A percentile compares a stretch with the other conserved stretches of the same genome.
Evolutionary conservation across 495 filamentous ascomycete species (phyloP).

Genomic region (Saxophila tyrrhenica): DNA sequence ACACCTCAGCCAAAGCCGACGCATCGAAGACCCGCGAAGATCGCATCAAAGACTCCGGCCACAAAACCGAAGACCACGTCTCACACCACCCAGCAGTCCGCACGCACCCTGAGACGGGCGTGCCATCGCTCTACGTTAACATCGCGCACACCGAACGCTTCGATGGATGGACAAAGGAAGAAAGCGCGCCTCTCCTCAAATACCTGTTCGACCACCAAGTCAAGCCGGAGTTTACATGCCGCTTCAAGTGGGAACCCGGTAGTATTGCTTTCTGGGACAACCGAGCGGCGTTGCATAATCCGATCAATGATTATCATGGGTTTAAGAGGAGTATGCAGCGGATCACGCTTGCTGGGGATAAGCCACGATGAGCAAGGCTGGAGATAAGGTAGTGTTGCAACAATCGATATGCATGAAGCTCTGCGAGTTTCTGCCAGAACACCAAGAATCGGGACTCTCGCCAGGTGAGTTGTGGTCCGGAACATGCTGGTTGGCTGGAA

Average conservation of each 20-base stretch:
- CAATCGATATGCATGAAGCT: no score
- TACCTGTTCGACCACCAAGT: conserved; percentile 9
- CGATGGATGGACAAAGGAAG: conserved; percentile 11
- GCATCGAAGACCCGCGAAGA: conserved; percentile 15
- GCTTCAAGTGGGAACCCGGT: conserved; percentile 25
- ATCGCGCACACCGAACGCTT: conserved; percentile 13
- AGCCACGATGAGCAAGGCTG: conserved; percentile 9
- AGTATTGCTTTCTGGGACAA: conserved; percentile 28
- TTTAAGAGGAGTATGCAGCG: conserved; percentile 9
- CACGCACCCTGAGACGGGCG: conserved; percentile 39
- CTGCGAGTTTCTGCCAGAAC: no score
- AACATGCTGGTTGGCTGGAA: no score
- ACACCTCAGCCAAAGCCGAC: conserved; percentile 12
- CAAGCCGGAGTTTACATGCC: conserved; percentile 21
- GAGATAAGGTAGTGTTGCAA: no score
- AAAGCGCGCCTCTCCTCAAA: conserved; percentile 8
- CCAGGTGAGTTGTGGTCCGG: no score
- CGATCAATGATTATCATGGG: conserved; percentile 14
- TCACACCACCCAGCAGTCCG: conserved; percentile 31
- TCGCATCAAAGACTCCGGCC: conserved; percentile 10
- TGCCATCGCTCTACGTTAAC: conserved; percentile 31
- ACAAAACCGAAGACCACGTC: conserved; percentile 22
- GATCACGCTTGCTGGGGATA: conserved; percentile 11
- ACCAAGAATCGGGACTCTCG: no score
- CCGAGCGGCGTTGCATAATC: conserved; percentile 8